Percentiles rank a stretch among this genome's conserved stretches.
Conservation (phyloP, 1,139 yeast species). For the Yarrowia galli region DNA sequence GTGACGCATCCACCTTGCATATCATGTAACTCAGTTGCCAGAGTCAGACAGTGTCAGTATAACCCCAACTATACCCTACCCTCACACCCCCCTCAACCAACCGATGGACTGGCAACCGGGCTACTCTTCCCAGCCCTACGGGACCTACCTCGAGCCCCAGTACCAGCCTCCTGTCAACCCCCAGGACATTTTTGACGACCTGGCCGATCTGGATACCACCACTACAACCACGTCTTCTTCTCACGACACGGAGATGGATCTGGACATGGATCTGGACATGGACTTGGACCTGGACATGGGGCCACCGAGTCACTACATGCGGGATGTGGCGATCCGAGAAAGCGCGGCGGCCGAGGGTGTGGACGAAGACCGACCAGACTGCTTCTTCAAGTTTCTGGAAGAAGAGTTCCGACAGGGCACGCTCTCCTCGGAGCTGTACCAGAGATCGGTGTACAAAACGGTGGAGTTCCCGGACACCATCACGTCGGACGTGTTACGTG, state of each 20-base stretch:
- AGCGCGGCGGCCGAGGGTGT: conserved; percentile 32
- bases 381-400: conserved; percentile 35
- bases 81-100: background rate
- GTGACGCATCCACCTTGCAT: conserved; percentile 37
- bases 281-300: background rate
- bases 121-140: background rate
- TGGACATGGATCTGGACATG: conserved; percentile 10
- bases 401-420: conserved; percentile 28
- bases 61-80: background rate
- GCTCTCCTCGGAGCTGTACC: conserved; percentile 27
- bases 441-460: conserved; percentile 31
- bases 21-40: conserved; percentile 3
- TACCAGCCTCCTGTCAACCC: conserved; percentile 7
- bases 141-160: background rate
- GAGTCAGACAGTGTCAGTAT: background rate
- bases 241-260: conserved; percentile 29
- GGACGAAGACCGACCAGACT: conserved; percentile 31
- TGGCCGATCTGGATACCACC: conserved; percentile 17
- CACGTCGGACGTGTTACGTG: conserved; percentile 13
- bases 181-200: conserved; percentile 17
- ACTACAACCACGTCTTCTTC: background rate
- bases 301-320: conserved; percentile 20
- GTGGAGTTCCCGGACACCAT: conserved; percentile 21
- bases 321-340: conserved; percentile 20
- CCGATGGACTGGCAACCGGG: conserved; percentile 31